phyloP scores from a whole-genome alignment of 2,329 filamentous ascomycete species.

The Aspergillus latus region DNA sequence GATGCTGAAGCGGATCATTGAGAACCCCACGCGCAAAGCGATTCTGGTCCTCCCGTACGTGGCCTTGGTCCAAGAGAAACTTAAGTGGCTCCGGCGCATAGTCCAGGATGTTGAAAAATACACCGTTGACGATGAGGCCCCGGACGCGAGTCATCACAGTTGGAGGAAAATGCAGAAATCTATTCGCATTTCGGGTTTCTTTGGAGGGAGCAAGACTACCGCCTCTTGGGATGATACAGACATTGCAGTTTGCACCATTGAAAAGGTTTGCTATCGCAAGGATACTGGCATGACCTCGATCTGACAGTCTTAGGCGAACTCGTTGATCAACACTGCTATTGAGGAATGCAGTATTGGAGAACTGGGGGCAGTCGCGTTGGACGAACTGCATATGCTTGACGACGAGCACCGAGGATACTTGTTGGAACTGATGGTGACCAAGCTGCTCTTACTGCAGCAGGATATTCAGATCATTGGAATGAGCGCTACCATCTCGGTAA shows the following conservation, averaged over 20 bases:
- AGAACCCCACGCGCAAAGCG: conserved; percentile 63
- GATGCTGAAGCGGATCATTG: conserved; percentile 70
- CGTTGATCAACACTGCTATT: conserved; percentile 70
- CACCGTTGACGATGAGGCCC: conserved; percentile 31
- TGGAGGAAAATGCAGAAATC: conserved; percentile 57
- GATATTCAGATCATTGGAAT: conserved; percentile 72
- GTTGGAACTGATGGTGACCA: conserved; percentile 71
- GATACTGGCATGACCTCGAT: background rate
- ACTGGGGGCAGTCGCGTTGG: conserved; percentile 67
- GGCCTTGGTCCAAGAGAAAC: conserved; percentile 76
- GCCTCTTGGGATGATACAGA: conserved; percentile 72
- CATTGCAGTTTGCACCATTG: conserved; percentile 75
- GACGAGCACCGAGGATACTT: conserved; percentile 74
- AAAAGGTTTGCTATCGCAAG: conserved; percentile 58
- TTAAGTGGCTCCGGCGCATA: conserved; percentile 68
- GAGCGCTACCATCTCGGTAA: conserved; percentile 73
- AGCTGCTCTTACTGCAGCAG: conserved; percentile 67
- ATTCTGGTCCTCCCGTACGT: conserved; percentile 75
- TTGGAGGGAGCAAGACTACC: conserved; percentile 69
- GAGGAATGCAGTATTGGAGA: conserved; percentile 67
- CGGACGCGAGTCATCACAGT: conserved; percentile 50
- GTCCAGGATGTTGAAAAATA: conserved; percentile 59
- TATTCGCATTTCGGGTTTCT: conserved; percentile 69
- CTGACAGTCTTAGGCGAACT: conserved; percentile 60
- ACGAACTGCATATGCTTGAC: conserved; percentile 81